Base-by-base conservation (phyloP, 345 rosid species). In the Moricandia arvensis region DNA sequence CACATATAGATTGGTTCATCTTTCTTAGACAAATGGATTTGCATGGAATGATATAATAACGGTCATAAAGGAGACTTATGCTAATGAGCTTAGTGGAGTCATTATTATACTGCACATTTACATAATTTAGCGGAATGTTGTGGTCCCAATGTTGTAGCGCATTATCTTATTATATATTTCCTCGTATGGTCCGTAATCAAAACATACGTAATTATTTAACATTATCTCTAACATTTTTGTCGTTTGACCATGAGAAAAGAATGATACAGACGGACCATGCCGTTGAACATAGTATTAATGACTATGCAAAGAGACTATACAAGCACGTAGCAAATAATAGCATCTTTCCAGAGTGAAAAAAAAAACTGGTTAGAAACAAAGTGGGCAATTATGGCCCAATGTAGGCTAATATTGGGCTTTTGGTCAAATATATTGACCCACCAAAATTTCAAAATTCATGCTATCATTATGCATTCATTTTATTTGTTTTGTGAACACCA, bases 211-310 rank as follows among this genome's bases (percentile, higher is more conserved):
- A 27, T 49, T 59, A 78, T 60, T 71, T 59, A 34, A 78, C 24
- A 18, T 35, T 72, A 78, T 78, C 68, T 72, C 4, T 7, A 64
- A 15, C 37, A 66, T 47, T 66, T 66, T 71, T 6, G 43, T 59
- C 34, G 59, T 26, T 37, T 72, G 31, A 43, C 51, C 35, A 49
- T 65, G 30, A 6, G 31, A 33, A 38, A 60, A 58, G 35, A 65
- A 77, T 77, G 77, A 77, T 72, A 59, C 35, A 60, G 37, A 27
- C 64, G 58, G 73, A 78, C 69, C 77, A 78, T 72, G 73, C 73
- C 21, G 38, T 78, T 68, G 77, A 72, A 72, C 69, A 78, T 72
- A 78, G 69, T 60, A 45, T 57, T 54, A 66, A 35, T 78, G 73
- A 72, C 68, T 26, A 72, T 53, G 55, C 76, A 72, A 72, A 59